These are phyloP conservation scores for Tetrahymena borealis DNA, from an alignment of 73 alveolate genomes.

Conservation along the genomic window DNA sequence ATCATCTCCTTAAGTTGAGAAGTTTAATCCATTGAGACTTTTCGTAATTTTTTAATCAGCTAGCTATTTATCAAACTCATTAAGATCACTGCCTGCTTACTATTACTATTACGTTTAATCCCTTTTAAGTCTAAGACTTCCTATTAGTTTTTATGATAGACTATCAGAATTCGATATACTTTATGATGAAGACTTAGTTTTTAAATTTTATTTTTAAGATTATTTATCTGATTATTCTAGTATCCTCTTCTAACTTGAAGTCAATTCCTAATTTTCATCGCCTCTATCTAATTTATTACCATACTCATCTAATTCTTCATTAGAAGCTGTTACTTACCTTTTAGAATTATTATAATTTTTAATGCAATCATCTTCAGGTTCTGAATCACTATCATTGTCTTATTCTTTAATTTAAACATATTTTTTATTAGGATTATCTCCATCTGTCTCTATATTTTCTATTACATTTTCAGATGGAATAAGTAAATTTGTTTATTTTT, in stretches of 20 bases:
- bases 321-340: no score
- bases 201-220: neutral
- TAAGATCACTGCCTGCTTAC: no score
- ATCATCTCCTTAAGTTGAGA: no score
- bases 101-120: no score
- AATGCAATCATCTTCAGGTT: neutral
- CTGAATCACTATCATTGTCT: neutral
- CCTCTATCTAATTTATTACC: neutral
- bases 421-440: neutral
- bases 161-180: no score
- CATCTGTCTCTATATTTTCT: neutral
- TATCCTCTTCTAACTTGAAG: neutral
- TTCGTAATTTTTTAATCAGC: no score
- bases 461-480: neutral
- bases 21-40: no score
- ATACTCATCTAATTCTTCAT: neutral
- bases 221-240: neutral
- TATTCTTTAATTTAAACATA: no score
- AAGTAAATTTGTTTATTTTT: neutral
- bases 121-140: no score
- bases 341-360: no score
- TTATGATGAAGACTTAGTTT: no score
- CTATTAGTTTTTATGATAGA: neutral
- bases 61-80: no score
- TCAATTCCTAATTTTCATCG: neutral